Evolutionary conservation across 176 grass and related monocot species (phyloP), one percentile per base, ranked within the genome.

Genomic region (Musa itinerans): DNA sequence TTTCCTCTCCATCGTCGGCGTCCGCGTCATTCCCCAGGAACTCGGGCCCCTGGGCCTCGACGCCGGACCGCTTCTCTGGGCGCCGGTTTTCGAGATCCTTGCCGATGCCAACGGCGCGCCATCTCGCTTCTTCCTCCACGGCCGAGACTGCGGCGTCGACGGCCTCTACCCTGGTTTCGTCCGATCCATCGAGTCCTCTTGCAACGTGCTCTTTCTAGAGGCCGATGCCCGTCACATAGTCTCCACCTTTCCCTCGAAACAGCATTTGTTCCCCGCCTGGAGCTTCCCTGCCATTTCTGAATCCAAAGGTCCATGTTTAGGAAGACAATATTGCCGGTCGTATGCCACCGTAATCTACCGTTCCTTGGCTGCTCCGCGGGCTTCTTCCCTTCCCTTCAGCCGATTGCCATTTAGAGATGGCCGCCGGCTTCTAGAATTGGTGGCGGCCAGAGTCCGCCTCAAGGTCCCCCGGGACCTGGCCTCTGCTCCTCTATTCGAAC

Each of bases 31-130:
- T 56, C 93, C 93, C 21, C 93, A 96, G 82, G 89, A 88, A 74
- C 79, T 92, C 51, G 87, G 85, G 50, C 83, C 84, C 15, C 75
- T 77, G 1, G 61, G 75, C 48, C 20, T 77, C 20, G 43, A 77
- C 34, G 75, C 20, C 21, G 49, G 48, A 3, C 75, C 68, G 59
- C 83, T 96, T 50, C 89, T 83, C 27, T 96, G 86, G 85, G 85
- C 93, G 23, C 87, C 89, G 10, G 93, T 96, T 4, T 88, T 96
- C 79, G 90, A 96, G 87, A 74, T 96, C 80, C 76, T 90, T 63
- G 84, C 85, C 54, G 93, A 90, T 29, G 69, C 16, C n/a, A 19
- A 54, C 50, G 90, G 90, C 55, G 76, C 66, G 10, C 85, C 93
- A 11, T 29, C 87, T 53, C 52, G 88, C 68, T 85, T 96, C 71